Percentiles rank a stretch among this genome's conserved stretches.
Evolutionary conservation across 768 basidiomycete genomes (phyloP).

Genomic region (Pilatotrama ljubarskyi): DNA sequence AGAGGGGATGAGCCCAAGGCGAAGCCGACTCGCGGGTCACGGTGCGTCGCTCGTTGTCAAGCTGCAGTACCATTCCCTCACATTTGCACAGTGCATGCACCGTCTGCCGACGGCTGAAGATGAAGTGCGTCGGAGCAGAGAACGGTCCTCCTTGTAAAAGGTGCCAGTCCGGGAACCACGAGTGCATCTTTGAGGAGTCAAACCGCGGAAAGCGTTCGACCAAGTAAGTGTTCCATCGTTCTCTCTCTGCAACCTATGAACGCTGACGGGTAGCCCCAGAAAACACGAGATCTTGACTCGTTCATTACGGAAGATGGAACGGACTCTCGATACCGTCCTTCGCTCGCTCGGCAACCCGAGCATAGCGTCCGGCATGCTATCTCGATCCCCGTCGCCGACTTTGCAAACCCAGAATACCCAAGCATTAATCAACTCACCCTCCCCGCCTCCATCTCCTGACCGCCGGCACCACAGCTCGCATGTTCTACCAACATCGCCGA

Average conservation of each 20-base stretch:
- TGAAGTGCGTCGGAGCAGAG: constrained; percentile 92
- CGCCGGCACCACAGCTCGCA: constrained; percentile 37
- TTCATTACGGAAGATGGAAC: constrained; percentile 88
- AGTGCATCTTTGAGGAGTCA: constrained; percentile 96
- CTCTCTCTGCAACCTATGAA: constrained; percentile 20
- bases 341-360: constrained; percentile 85
- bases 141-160: constrained; percentile 91
- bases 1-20: constrained; percentile 64
- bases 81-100: constrained; percentile 71
- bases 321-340: constrained; percentile 88
- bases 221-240: constrained; percentile 51
- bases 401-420: constrained; percentile 51
- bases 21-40: constrained; percentile 86
- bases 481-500: constrained; percentile 61
- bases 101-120: constrained; percentile 88
- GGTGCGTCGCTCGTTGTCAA: constrained; percentile 45
- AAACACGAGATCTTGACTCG: constrained; percentile 82
- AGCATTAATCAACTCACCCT: constrained; percentile 47
- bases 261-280: constrained; percentile 45
- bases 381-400: constrained; percentile 74
- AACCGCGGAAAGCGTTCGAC: constrained; percentile 90
- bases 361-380: constrained; percentile 78
- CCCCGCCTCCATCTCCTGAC: constrained; percentile 35
- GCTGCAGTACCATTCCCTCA: constrained; percentile 19
- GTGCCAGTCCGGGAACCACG: constrained; percentile 74